Evolutionary conservation across 2,329 filamentous ascomycete species (phyloP).

Genomic region (Truncatella angustata): DNA sequence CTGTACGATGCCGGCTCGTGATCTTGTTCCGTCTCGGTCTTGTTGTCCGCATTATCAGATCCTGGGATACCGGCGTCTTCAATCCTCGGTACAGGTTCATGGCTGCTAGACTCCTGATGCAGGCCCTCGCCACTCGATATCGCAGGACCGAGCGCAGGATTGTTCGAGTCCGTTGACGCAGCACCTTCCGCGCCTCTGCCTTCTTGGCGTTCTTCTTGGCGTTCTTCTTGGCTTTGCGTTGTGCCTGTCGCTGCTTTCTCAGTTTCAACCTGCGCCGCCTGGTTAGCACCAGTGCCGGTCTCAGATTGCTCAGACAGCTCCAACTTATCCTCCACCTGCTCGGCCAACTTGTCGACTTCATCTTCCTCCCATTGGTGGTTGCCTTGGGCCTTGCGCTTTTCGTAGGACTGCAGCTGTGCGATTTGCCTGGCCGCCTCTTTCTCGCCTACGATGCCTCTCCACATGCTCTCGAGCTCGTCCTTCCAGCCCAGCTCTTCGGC

Average conservation of each 20-base stretch:
- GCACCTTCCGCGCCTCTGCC: not conserved
- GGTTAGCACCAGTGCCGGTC: constrained; percentile 10
- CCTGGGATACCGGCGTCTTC: not conserved
- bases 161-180: not conserved
- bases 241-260: not conserved
- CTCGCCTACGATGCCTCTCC: constrained; percentile 66
- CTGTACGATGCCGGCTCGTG: constrained; percentile 1
- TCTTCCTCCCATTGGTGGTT: constrained; percentile 33
- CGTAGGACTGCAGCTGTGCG: constrained; percentile 8
- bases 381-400: constrained; percentile 28
- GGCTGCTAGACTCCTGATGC: not conserved
- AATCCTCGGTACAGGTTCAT: not conserved
- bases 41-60: not conserved
- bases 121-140: not conserved
- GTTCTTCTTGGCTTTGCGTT: not conserved
- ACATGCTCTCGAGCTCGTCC: constrained; percentile 75
- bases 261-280: constrained; percentile 3
- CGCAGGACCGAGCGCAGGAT: not conserved
- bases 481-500: constrained; percentile 82
- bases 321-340: constrained; percentile 30
- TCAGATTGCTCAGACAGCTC: constrained; percentile 13
- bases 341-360: constrained; percentile 37
- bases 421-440: constrained; percentile 52
- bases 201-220: not conserved
- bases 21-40: not conserved